Percentiles rank a stretch among this genome's conserved stretches.
Evolutionary conservation across 1,139 yeast genomes (phyloP).

Genomic region (Blastobotrys capitulatus): DNA sequence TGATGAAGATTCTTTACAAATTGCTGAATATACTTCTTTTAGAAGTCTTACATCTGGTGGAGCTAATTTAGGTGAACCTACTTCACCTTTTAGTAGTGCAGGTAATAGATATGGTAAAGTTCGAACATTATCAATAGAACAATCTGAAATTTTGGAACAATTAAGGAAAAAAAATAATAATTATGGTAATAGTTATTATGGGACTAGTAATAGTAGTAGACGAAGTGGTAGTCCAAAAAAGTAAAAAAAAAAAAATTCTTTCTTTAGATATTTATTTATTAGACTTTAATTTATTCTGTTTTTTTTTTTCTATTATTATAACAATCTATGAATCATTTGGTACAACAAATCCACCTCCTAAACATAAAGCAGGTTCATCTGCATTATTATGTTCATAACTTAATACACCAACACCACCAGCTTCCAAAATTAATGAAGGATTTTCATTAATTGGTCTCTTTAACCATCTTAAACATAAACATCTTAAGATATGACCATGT

Average conservation of each 20-base stretch:
- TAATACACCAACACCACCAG: conserved; percentile 92
- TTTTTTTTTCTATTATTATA: neutral
- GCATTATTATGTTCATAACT: conserved; percentile 82
- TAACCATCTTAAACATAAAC: conserved; percentile 87
- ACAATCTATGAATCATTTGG: conserved; percentile 33
- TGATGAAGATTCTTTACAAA: neutral
- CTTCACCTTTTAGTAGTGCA: conserved; percentile 20
- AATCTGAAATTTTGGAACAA: conserved; percentile 43
- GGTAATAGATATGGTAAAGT: conserved; percentile 16
- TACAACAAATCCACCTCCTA: conserved; percentile 64
- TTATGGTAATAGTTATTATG: neutral
- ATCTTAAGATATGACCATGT: conserved; percentile 89
- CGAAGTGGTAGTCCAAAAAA: neutral
- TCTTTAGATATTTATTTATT: neutral
- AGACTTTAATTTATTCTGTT: neutral
- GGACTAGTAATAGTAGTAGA: neutral
- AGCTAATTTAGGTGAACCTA: conserved; percentile 16
- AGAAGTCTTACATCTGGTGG: conserved; percentile 17
- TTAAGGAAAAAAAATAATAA: conserved; percentile 22
- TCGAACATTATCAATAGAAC: conserved; percentile 45
- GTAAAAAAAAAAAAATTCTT: conserved; percentile 21
- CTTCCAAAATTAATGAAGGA: conserved; percentile 81
- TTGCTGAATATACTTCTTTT: conserved; percentile 26
- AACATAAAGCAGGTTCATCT: conserved; percentile 77
- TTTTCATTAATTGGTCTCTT: conserved; percentile 51